A percentile compares a stretch with the other conserved stretches of the same genome.
Evolutionary conservation across 2,329 filamentous ascomycete species (phyloP).

Genomic region (Stemphylium lycopersici): DNA sequence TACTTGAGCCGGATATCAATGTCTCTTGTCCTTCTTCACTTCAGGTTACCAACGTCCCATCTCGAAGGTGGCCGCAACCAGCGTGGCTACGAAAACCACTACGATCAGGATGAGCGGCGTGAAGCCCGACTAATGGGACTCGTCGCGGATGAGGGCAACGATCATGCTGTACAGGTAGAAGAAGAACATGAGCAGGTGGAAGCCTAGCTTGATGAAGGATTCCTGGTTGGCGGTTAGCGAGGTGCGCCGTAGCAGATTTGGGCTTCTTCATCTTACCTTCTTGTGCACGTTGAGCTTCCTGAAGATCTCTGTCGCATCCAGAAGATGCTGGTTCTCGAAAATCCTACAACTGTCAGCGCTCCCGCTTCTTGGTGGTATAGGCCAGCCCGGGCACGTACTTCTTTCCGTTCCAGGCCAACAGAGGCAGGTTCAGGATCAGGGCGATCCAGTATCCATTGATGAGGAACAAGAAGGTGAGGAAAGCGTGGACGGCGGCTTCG

Average conservation of each 20-base stretch:
- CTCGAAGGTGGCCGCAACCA: constrained; percentile 3
- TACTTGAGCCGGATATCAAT: constrained; percentile 22
- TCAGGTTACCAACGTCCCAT: not conserved
- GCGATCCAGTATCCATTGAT: constrained; percentile 99
- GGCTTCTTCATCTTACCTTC: constrained; percentile 67
- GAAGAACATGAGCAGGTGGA: constrained; percentile 99
- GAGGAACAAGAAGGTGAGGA: constrained; percentile 93
- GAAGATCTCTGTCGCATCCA: constrained; percentile 99
- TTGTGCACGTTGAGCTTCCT: constrained; percentile 98
- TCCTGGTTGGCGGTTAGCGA: constrained; percentile 64
- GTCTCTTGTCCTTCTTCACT: not conserved
- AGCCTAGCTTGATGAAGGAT: constrained; percentile 98
- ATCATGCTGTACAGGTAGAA: constrained; percentile 99
- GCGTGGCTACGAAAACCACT: constrained; percentile 1
- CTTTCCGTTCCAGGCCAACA: constrained; percentile 93
- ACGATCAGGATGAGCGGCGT: constrained; percentile 3
- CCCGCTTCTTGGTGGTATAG: not conserved
- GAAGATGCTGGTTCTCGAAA: constrained; percentile 92
- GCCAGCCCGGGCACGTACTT: constrained; percentile 72
- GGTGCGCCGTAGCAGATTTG: not conserved
- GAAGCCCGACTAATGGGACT: constrained; percentile 68
- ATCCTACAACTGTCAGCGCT: constrained; percentile 68
- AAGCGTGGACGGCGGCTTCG: constrained; percentile 95
- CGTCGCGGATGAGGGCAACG: constrained; percentile 94
- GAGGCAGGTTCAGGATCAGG: constrained; percentile 86